Evolutionary conservation across 352 stramenopile species (phyloP).

Genomic region (Pythium coloratum): DNA sequence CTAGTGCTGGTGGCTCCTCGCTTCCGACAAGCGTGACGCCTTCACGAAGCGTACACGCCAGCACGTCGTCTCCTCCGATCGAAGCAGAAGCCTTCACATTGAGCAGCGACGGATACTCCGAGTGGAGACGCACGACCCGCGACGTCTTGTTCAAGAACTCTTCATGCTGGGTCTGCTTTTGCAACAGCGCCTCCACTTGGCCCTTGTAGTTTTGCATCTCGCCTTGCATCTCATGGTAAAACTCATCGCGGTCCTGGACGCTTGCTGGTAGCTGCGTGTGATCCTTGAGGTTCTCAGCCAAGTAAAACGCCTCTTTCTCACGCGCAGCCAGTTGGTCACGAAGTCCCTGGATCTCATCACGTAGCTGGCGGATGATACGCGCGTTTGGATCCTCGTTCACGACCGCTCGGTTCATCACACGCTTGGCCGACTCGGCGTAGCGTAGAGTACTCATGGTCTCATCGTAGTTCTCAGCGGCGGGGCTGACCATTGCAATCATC

Average conservation of each 20-base stretch:
- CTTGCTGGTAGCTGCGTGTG: conserved; percentile 17
- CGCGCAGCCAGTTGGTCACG: conserved; percentile 38
- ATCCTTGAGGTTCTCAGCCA: conserved; percentile 30
- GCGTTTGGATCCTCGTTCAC: conserved; percentile 86
- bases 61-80: conserved; percentile 8
- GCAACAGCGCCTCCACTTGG: conserved; percentile 15
- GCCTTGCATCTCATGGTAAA: conserved; percentile 27
- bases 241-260: conserved; percentile 25
- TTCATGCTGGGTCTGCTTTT: conserved; percentile 18
- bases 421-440: conserved; percentile 84
- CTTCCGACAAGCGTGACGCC: conserved; percentile 23
- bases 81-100: not conserved
- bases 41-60: conserved; percentile 24
- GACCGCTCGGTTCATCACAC: conserved; percentile 77
- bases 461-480: conserved; percentile 79
- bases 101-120: conserved; percentile 19
- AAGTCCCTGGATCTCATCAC: conserved; percentile 69
- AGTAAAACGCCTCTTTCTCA: conserved; percentile 31
- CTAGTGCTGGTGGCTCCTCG: not conserved
- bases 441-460: conserved; percentile 85
- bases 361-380: conserved; percentile 72
- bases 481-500: conserved; percentile 87
- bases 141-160: conserved; percentile 17
- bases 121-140: conserved; percentile 20
- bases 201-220: conserved; percentile 18